Conservation (phyloP, 306 rosid species). For the Clitoria ternatea region DNA sequence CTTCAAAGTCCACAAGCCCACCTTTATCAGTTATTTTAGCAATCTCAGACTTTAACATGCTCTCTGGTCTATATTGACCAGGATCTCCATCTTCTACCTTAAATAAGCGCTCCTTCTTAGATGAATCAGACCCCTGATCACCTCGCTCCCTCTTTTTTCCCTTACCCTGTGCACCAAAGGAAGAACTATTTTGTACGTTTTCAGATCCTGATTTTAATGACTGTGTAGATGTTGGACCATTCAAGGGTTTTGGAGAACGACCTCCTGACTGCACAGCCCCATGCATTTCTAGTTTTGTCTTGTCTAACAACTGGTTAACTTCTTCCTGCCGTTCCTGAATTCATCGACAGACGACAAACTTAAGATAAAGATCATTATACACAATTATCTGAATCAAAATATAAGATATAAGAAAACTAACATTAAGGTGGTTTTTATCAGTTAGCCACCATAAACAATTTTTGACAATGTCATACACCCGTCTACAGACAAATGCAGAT, state of each 20-base stretch:
- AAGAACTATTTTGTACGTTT: slow-evolving; percentile 61
- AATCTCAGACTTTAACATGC: slow-evolving; percentile 60
- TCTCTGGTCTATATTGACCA: slow-evolving; percentile 54
- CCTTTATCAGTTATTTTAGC: slow-evolving; percentile 86
- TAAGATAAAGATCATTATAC: neutral
- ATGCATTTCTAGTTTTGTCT: slow-evolving; percentile 89
- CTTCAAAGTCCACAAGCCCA: slow-evolving; percentile 68
- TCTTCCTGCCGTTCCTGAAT: slow-evolving; percentile 84
- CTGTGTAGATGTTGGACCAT: slow-evolving; percentile 63
- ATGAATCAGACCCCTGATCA: slow-evolving; percentile 68
- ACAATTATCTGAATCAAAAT: neutral
- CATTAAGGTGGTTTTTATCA: slow-evolving; percentile 74
- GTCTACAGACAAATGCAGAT: slow-evolving; percentile 91
- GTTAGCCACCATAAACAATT: slow-evolving; percentile 96
- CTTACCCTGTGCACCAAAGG: slow-evolving; percentile 62
- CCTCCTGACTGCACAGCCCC: slow-evolving; percentile 90
- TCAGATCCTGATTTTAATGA: slow-evolving; percentile 77
- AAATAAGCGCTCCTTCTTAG: slow-evolving; percentile 59
- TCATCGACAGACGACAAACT: neutral
- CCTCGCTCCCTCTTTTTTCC: slow-evolving; percentile 86
- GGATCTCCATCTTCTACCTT: slow-evolving; percentile 78
- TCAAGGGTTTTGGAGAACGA: slow-evolving; percentile 88
- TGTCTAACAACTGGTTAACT: slow-evolving; percentile 72
- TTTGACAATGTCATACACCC: slow-evolving; percentile 69
- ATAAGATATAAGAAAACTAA: slow-evolving; percentile 37